Percentiles rank a stretch among this genome's conserved stretches.
Evolutionary conservation across 495 filamentous ascomycete species (phyloP).

Genomic region (Sordaria brevicollis): DNA sequence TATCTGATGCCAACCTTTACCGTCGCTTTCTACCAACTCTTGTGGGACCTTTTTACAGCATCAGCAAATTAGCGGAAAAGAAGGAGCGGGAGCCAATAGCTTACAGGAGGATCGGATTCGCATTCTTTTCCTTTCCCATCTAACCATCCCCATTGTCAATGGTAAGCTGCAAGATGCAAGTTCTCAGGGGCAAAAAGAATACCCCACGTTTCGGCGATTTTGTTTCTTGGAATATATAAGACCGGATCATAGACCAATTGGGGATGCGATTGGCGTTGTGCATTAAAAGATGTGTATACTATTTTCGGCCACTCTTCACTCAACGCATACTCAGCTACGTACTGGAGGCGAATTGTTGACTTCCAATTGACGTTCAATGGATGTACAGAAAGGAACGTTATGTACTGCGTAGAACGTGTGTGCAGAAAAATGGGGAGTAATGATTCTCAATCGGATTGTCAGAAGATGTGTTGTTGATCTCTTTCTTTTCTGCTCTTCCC

Average conservation of each 20-base stretch:
- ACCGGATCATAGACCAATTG: neutral
- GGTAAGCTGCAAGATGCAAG: neutral
- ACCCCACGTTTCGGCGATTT: neutral
- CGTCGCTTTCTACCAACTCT: no score
- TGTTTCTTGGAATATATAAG: neutral
- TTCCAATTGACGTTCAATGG: no score
- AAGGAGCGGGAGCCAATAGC: neutral
- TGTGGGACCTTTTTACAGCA: neutral
- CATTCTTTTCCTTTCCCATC: neutral
- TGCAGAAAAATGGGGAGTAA: neutral
- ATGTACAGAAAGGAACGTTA: no score
- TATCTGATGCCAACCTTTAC: no score
- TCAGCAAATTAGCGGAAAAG: neutral
- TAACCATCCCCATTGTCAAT: neutral
- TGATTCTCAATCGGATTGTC: neutral
- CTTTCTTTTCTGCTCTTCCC: no score
- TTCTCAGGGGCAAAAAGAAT: neutral
- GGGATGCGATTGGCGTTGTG: neutral
- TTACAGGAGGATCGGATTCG: neutral
- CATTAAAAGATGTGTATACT: neutral
- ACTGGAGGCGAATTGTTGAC: no score
- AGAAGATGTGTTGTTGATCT: neutral
- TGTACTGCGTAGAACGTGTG: neutral
- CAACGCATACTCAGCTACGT: no score
- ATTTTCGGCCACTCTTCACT: no score